Evolutionary conservation across 2,329 filamentous ascomycete genomes (phyloP).

Genomic region (Cytospora paraplurivora): DNA sequence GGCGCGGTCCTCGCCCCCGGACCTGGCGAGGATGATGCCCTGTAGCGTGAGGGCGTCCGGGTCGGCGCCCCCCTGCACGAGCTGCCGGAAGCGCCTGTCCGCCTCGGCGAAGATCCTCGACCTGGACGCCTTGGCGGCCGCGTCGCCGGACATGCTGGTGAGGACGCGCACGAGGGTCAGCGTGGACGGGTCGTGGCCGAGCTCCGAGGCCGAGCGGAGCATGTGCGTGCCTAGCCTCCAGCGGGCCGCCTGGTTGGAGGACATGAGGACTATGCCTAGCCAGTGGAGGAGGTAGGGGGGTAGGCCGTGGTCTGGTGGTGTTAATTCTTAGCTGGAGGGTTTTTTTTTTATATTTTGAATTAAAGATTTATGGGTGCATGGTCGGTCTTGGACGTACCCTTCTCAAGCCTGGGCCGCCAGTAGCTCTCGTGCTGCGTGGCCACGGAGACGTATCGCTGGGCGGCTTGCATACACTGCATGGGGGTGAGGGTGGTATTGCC

Average conservation of each 20-base stretch:
- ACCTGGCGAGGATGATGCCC: constrained; percentile 35
- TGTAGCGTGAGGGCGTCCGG: constrained; percentile 43
- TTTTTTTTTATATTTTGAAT: too few species aligned
- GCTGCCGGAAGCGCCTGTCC: constrained; percentile 32
- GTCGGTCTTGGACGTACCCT: too few species aligned
- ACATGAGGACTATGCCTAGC: constrained; percentile 35
- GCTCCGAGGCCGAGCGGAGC: constrained; percentile 37
- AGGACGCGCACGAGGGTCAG: constrained; percentile 37
- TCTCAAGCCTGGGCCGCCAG: constrained; percentile 34
- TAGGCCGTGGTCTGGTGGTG: constrained; percentile 31
- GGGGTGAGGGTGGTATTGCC: constrained; percentile 31
- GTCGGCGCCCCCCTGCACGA: constrained; percentile 29
- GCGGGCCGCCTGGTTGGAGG: constrained; percentile 13
- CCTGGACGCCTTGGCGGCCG: constrained; percentile 30
- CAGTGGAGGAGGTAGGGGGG: constrained; percentile 39
- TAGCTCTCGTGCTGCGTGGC: constrained; percentile 30
- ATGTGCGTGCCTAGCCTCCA: constrained; percentile 38
- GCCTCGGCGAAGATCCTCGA: constrained; percentile 32
- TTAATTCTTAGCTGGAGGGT: constrained; percentile 10
- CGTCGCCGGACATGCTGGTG: constrained; percentile 17
- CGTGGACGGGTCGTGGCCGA: constrained; percentile 41
- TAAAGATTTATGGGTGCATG: too few species aligned
- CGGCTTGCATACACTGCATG: constrained; percentile 32
- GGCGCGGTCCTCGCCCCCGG: constrained; percentile 29
- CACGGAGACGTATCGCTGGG: constrained; percentile 33